Evolutionary conservation across 1,284 basidiomycete species (phyloP).

Genomic region (Ganoderma boninense): DNA sequence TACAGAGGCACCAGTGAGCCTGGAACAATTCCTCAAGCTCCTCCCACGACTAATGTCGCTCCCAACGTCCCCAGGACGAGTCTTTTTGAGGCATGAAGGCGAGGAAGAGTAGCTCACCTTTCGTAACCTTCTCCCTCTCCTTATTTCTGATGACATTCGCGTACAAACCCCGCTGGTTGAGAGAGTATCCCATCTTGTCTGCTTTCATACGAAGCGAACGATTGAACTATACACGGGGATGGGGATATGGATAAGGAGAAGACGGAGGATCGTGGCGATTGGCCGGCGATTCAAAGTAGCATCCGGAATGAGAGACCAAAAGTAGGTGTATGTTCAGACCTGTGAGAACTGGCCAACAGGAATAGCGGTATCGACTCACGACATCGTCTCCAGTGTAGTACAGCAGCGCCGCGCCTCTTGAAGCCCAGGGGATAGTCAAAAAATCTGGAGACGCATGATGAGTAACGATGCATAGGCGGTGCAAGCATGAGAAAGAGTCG

Average conservation of each 20-base stretch:
- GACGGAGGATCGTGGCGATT: background rate
- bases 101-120: slow-evolving; percentile 55
- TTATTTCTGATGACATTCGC: slow-evolving; percentile 76
- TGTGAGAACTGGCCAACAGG: background rate
- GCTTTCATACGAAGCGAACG: slow-evolving; percentile 88
- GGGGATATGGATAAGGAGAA: background rate
- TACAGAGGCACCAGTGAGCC: slow-evolving; percentile 39
- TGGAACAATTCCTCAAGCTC: background rate
- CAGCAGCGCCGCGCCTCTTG: slow-evolving; percentile 83
- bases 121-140: slow-evolving; percentile 67
- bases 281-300: background rate
- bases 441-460: slow-evolving; percentile 55
- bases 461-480: background rate
- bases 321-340: background rate
- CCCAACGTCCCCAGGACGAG: background rate
- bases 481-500: slow-evolving; percentile 4
- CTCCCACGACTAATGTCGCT: background rate
- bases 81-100: background rate
- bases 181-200: slow-evolving; percentile 79
- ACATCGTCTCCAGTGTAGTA: slow-evolving; percentile 94
- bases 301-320: background rate
- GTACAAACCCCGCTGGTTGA: slow-evolving; percentile 88
- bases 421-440: slow-evolving; percentile 79
- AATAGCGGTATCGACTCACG: slow-evolving; percentile 52
- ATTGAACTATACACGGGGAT: slow-evolving; percentile 73